Evolutionary conservation across 257 asterid genomes (phyloP), one percentile per base, ranked within the genome.

Genomic region (Voacanga thouarsii): DNA sequence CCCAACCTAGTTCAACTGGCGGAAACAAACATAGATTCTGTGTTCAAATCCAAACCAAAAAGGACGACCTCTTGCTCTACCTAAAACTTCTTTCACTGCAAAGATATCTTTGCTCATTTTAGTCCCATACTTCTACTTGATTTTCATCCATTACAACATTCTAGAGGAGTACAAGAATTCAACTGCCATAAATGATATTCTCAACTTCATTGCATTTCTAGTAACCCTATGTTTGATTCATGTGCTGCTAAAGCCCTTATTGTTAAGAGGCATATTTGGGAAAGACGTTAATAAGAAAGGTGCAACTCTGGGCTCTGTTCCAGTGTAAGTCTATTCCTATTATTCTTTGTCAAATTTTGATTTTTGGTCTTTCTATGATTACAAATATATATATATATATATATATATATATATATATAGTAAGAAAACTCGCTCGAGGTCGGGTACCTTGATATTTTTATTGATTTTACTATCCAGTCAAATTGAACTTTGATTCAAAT

Each of bases 281-380:
- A 89, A 83, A 72, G 99, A 92, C 79, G 90, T 94, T 77, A 94
- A 94, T 80, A 94, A 94, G 90, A 94, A 84, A 80, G 98, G 97
- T 43, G 92, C 98, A 26, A 89, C 96, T 61, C 92, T 89, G 57
- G 98, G 98, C 81, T 84, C 96, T 81, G 84, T 94, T 76, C 89
- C 91, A 91, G 97, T 94, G 98, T 94, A 88, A 87, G 97, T 79
- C 61, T 56, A 21, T 37, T 39, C n/a, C 51, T 72, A 26, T 79
- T 76, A 12, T 21, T 77, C 44, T n/a, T 56, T 21, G 49, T 75
- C 11, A 59, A 43, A 7, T 14, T 41, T 30, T 55, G 6, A 50
- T 65, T 24, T n/a, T 77, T 74, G 51, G 14, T 18, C 24, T 37
- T 37, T 18, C 51, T 33, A 7, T 26, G 44, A 65, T 26, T 26